Evolutionary conservation across 345 rosid genomes (phyloP), one percentile per base, ranked within the genome.

Genomic region (Populus pruinosa): DNA sequence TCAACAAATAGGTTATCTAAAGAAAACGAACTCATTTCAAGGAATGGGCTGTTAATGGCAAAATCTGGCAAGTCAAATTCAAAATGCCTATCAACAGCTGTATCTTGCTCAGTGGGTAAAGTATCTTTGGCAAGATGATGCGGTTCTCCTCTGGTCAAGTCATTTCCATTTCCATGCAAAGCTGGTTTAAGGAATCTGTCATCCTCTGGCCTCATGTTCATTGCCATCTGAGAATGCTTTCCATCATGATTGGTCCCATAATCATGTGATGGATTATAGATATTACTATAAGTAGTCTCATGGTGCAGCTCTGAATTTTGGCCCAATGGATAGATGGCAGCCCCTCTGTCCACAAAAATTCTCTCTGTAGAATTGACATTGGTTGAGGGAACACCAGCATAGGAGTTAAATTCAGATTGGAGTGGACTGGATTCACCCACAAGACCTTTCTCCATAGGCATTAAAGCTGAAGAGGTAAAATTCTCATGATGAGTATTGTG

Each of bases 91-190:
- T 86, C 92, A 82, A 89, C 83, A 67, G 83, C 85, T 70, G 86
- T 83, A 5, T 90, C 91, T 82, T 89, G 94, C 63, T 86, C 98
- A 74, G 67, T 83, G 5, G 80, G 89, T 79, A 85, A 88, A 56
- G 83, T 31, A 64, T 89, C 90, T 21, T 86, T 81, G 44, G 55
- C 78, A 72, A 76, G 82, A 78, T 77, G 84, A 55, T 81, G 87
- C 77, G 89, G 72, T 8, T 83, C 88, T 49, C 69, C 86, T 38
- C 86, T 87, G 36, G 78, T 14, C 27, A 85, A 66, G 27, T 77
- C 91, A 29, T 81, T 85, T 83, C 74, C 93, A 78, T 75, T 83
- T 41, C 84, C 85, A 63, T 73, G 88, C 31, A 81, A 69, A 33
- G 76, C 79, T 11, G 86, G 78, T 53, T 76, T 63, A 70, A 81